Conservation (phyloP, 768 basidiomycete genomes). For the Xerocomus brunneocitrinus region DNA sequence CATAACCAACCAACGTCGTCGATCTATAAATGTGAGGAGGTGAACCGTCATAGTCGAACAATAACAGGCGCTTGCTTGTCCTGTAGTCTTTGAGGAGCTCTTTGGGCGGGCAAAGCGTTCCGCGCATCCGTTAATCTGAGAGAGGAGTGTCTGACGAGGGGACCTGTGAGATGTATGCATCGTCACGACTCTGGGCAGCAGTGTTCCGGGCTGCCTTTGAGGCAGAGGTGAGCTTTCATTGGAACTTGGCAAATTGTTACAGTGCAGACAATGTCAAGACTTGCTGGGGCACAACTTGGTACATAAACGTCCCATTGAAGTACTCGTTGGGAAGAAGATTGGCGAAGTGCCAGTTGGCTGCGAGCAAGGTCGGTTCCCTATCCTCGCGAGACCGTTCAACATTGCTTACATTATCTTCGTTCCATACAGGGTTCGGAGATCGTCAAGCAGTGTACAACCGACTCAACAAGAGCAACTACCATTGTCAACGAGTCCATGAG, state of each 20-base stretch:
- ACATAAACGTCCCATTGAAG: constrained; percentile 92
- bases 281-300: constrained; percentile 91
- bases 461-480: too few species aligned
- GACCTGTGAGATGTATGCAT: constrained; percentile 90
- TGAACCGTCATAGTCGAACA: constrained; percentile 87
- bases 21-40: background rate
- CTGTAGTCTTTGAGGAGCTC: constrained; percentile 48
- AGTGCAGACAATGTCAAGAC: constrained; percentile 96
- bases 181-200: constrained; percentile 78
- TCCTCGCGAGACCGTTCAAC: background rate
- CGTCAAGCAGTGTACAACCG: constrained; percentile 83
- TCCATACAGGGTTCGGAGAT: constrained; percentile 66
- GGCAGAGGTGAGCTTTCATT: constrained; percentile 29
- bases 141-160: constrained; percentile 81
- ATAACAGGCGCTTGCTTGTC: constrained; percentile 80
- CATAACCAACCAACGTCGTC: constrained; percentile 40
- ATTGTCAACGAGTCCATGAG: too few species aligned
- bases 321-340: constrained; percentile 97
- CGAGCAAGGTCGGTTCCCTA: constrained; percentile 62
- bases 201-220: constrained; percentile 60
- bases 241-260: constrained; percentile 46
- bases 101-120: constrained; percentile 79
- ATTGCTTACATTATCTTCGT: background rate
- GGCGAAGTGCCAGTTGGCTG: constrained; percentile 93
- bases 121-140: constrained; percentile 74